These are phyloP conservation scores for Calcarisporium arbuscula DNA, from an alignment of 2,329 filamentous ascomycete species.

Conservation along the genomic window DNA sequence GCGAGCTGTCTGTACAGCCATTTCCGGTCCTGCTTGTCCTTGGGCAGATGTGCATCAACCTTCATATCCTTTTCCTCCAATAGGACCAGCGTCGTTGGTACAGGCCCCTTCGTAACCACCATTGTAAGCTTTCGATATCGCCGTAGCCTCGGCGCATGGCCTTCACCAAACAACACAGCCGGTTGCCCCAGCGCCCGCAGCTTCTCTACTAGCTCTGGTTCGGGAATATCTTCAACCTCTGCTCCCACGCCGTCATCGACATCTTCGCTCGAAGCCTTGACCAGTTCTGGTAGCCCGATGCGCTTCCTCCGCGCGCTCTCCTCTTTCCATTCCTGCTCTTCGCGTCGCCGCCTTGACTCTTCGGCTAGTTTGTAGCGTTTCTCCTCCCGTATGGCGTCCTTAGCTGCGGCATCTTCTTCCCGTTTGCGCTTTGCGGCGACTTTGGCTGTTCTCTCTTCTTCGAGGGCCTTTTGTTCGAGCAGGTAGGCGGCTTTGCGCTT, in stretches of 20 bases:
- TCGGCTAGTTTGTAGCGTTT: constrained; percentile 78
- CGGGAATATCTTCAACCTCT: constrained; percentile 56
- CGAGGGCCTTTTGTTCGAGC: constrained; percentile 70
- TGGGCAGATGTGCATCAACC: constrained; percentile 56
- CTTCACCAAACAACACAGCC: constrained; percentile 72
- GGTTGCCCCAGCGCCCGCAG: constrained; percentile 71
- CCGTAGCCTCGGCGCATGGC: constrained; percentile 59
- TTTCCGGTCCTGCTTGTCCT: constrained; percentile 56
- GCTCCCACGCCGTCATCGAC: constrained; percentile 36
- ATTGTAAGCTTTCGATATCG: constrained; percentile 62
- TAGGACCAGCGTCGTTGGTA: constrained; percentile 75
- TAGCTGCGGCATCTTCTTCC: constrained; percentile 76
- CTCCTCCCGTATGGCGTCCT: constrained; percentile 65
- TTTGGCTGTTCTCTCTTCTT: constrained; percentile 63
- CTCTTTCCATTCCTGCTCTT: constrained; percentile 67
- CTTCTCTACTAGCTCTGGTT: constrained; percentile 62
- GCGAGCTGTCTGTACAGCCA: constrained; percentile 83
- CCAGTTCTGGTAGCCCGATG: constrained; percentile 72
- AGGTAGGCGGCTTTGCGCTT: constrained; percentile 73
- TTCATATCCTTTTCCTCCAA: constrained; percentile 88
- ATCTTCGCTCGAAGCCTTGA: constrained; percentile 31
- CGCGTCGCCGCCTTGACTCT: constrained; percentile 62
- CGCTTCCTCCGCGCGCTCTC: constrained; percentile 68
- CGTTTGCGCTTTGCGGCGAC: constrained; percentile 75
- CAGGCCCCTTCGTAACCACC: constrained; percentile 67